phyloP scores from a whole-genome alignment of 495 filamentous ascomycete genomes.

The Talaromyces wortmannii region DNA sequence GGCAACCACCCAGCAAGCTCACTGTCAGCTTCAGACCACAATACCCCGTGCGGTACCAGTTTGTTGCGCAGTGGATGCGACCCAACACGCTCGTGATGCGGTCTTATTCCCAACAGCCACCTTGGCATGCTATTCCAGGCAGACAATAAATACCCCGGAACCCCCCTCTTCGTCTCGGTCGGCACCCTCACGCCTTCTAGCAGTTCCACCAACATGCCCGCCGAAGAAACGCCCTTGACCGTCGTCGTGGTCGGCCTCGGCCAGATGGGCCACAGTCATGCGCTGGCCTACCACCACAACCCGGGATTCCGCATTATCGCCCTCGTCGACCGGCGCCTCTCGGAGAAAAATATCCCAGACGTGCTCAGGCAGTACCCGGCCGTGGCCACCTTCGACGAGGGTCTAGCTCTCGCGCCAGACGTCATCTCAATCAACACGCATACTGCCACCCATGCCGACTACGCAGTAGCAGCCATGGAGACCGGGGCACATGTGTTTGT shows the following conservation, averaged over 20 bases:
- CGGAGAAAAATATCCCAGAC: constrained; percentile 4
- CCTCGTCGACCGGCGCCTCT: constrained; percentile 6
- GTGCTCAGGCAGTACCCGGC: constrained; percentile 1
- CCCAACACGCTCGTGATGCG: no score
- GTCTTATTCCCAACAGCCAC: no score
- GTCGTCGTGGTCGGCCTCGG: constrained; percentile 10
- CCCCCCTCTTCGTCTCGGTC: not conserved
- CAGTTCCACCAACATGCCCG: not conserved
- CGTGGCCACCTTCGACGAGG: constrained; percentile 1
- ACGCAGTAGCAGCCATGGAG: constrained; percentile 8
- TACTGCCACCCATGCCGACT: constrained; percentile 9
- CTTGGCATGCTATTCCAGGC: no score
- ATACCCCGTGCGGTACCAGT: no score
- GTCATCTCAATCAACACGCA: constrained; percentile 10
- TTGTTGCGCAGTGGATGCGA: no score
- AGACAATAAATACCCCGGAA: no score
- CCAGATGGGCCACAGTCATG: constrained; percentile 12
- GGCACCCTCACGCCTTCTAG: not conserved
- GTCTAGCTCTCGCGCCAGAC: constrained; percentile 6
- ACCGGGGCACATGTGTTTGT: constrained; percentile 10
- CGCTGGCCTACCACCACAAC: constrained; percentile 11
- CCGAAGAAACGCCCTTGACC: not conserved
- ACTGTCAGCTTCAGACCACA: no score
- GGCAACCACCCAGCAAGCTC: no score
- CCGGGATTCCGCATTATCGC: constrained; percentile 8